These are phyloP conservation scores for Silene latifolia DNA, from an alignment of 148 eudicot genomes.

Conservation along the genomic window DNA sequence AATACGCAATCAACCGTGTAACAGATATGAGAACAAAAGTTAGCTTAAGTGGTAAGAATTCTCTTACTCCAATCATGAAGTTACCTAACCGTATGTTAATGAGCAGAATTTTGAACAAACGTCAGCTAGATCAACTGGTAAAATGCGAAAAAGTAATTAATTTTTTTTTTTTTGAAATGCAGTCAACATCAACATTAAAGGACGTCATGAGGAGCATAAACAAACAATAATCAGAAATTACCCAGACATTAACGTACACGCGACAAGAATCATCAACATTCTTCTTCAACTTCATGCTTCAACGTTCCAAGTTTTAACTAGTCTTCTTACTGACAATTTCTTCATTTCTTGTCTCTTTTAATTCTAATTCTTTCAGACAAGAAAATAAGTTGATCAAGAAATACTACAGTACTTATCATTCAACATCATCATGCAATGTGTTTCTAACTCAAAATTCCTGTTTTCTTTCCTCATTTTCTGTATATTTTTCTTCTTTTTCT, in stretches of 20 bases:
- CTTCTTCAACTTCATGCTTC: neutral
- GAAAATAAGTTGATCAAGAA: neutral
- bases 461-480: constrained; percentile 14
- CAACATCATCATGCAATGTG: constrained; percentile 11
- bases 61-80: too few relatives aligned
- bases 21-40: too few relatives aligned
- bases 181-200: neutral
- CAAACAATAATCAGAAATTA: neutral
- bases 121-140: neutral
- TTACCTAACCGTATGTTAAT: too few relatives aligned
- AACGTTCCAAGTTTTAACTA: neutral
- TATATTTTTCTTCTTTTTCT: constrained; percentile 13
- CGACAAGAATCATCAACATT: neutral
- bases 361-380: neutral
- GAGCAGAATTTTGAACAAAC: neutral
- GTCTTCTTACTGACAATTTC: too few relatives aligned
- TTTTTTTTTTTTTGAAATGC: too few relatives aligned
- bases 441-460: constrained; percentile 6
- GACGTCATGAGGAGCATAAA: neutral
- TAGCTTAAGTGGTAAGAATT: too few relatives aligned
- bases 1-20: neutral
- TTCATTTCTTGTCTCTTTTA: neutral
- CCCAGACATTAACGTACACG: neutral
- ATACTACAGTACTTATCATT: too few relatives aligned
- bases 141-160: neutral